phyloP scores from a whole-genome alignment of 169 alveolate species.

The Besnoitia besnoiti region DNA sequence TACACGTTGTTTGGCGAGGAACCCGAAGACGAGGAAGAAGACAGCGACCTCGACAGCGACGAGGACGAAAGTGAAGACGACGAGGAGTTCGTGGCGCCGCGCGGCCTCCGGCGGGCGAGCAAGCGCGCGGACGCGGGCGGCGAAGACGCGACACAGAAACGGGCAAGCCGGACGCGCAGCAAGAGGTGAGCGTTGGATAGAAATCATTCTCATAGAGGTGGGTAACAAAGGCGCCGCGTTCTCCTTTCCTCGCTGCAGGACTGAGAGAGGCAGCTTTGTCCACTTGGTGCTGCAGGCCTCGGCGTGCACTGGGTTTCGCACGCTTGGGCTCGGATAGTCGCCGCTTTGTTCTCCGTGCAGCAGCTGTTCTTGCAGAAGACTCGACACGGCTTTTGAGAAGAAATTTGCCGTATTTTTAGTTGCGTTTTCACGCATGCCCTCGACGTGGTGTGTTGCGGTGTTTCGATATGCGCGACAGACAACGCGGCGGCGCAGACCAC shows the following conservation, averaged over 20 bases:
- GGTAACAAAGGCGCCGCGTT: neutral
- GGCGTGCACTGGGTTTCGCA: too few relatives aligned
- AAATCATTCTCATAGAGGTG: neutral
- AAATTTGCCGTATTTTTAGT: too few relatives aligned
- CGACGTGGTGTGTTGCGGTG: too few relatives aligned
- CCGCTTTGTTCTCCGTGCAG: too few relatives aligned
- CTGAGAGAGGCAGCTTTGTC: too few relatives aligned
- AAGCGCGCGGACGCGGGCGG: neutral
- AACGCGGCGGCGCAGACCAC: neutral
- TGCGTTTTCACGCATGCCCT: too few relatives aligned
- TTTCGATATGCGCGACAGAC: too few relatives aligned
- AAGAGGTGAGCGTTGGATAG: neutral
- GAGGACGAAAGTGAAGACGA: conserved; percentile 63
- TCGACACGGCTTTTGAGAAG: too few relatives aligned
- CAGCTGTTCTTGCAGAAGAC: too few relatives aligned
- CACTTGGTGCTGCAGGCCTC: too few relatives aligned
- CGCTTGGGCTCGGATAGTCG: too few relatives aligned
- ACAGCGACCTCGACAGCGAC: conserved; percentile 44
- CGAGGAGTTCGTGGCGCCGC: neutral
- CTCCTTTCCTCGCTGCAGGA: too few relatives aligned
- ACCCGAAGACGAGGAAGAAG: neutral
- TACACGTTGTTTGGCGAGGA: conserved; percentile 43
- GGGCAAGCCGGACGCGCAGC: neutral
- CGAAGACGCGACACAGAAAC: neutral
- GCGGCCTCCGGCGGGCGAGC: neutral